A percentile compares a stretch with the other conserved stretches of the same genome.
phyloP scores from a whole-genome alignment of 192 early-diverging fungal genomes.

The Coemansia sp. region DNA sequence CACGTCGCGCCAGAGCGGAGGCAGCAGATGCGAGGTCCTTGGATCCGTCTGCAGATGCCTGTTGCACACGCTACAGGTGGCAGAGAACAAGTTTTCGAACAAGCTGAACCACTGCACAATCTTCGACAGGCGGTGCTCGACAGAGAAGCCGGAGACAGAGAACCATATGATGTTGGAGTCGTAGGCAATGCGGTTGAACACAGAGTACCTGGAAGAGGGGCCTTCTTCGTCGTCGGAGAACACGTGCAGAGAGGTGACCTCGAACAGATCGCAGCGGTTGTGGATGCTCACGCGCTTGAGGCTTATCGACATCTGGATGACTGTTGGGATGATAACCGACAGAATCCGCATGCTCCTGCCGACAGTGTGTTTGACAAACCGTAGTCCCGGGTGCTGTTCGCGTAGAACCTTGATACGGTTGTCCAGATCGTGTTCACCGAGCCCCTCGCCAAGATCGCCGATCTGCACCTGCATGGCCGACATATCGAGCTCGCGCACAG shows the following conservation, averaged over 20 bases:
- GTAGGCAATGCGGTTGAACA: conserved; percentile 45
- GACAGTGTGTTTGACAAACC: conserved; percentile 23
- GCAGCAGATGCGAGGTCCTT: conserved; percentile 48
- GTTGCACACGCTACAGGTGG: conserved; percentile 45
- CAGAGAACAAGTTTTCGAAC: conserved; percentile 48
- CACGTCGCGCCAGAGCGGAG: conserved; percentile 49
- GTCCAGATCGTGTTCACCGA: conserved; percentile 27
- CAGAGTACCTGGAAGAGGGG: conserved; percentile 35
- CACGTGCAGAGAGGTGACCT: conserved; percentile 34
- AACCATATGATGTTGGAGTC: conserved; percentile 53
- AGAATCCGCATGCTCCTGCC: conserved; percentile 30
- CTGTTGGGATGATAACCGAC: conserved; percentile 45
- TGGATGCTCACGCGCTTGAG: conserved; percentile 27
- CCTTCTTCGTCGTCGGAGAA: conserved; percentile 43
- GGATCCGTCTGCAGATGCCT: conserved; percentile 52
- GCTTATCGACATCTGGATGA: conserved; percentile 42
- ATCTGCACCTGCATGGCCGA: conserved; percentile 51
- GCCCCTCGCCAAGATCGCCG: conserved; percentile 46
- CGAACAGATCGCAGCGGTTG: conserved; percentile 20
- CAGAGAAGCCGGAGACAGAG: conserved; percentile 45
- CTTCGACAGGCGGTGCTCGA: conserved; percentile 47
- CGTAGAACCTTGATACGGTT: conserved; percentile 22
- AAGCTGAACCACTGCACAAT: conserved; percentile 49
- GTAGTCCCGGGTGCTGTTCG: conserved; percentile 30
- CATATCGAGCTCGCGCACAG: conserved; percentile 41